Conservation (phyloP, 2,329 filamentous ascomycete genomes). For the Biscogniauxia mediterranea region DNA sequence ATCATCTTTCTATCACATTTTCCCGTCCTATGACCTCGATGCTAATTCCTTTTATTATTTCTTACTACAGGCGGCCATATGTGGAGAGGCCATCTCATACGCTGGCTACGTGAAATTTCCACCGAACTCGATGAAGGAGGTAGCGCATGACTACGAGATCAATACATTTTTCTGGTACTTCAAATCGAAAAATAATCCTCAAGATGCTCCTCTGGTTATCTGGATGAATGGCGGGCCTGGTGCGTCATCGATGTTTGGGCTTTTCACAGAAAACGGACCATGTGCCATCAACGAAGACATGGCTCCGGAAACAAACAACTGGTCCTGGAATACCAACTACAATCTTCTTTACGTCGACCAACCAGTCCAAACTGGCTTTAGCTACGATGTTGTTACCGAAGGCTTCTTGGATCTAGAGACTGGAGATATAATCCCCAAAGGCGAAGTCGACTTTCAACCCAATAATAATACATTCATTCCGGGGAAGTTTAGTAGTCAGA, state of each 20-base stretch:
- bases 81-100: no score
- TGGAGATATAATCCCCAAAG: background rate
- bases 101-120: no score
- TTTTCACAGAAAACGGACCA: constrained; percentile 37
- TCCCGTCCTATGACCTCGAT: no score
- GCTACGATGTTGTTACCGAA: constrained; percentile 25
- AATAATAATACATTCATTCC: background rate
- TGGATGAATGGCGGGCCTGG: constrained; percentile 65
- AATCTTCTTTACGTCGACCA: constrained; percentile 73
- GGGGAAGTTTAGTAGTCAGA: constrained; percentile 46
- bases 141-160: no score
- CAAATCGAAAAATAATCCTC: constrained; percentile 51
- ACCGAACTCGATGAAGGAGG: no score
- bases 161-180: constrained; percentile 36
- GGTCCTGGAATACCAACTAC: constrained; percentile 61
- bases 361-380: constrained; percentile 41
- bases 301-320: constrained; percentile 46
- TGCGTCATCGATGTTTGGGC: constrained; percentile 16
- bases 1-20: no score
- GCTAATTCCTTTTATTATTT: no score
- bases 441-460: no score
- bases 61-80: no score
- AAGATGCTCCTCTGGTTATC: constrained; percentile 55
- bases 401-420: constrained; percentile 3
- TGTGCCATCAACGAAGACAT: constrained; percentile 46